Evolutionary conservation across 2,329 filamentous ascomycete genomes (phyloP), one percentile per base, ranked within the genome.

Genomic region (Nothopassalora personata): DNA sequence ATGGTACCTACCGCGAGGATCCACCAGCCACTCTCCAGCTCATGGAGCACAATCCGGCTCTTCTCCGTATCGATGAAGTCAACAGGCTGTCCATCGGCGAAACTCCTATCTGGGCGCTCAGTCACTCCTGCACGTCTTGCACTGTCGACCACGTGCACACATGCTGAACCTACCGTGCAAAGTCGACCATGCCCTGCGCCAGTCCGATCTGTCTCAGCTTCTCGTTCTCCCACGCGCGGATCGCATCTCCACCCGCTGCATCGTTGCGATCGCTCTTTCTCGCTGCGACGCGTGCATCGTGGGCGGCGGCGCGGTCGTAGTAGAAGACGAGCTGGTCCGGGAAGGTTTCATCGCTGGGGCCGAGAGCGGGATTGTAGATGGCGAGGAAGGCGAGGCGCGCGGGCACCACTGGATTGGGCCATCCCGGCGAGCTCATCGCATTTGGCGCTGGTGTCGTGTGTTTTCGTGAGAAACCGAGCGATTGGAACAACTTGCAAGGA

Each of bases 1-100:
- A 56, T 19, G 28, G 60, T 31, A 77, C 89, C 71, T 79, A 95
- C 91, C 62, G 91, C 92, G 60, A 97, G 78, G 62, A 97, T 86
- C 95, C 95, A 99, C 94, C 94, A 99, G 31, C 89, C 89, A 15
- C 83, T 79, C 73, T 99, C 93, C 64, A 99, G 76, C 77, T 99
- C 91, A 68, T 91, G 86, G 48, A 97, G 77, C 34, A 97, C 81
- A 34, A 97, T 87, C 33, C 92, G 84, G 53, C 88, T 86, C 77
- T 90, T 94, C 68, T 96, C 90, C 1, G 94, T 97, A 71, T 99
- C 94, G 60, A 99, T 87, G 9, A 86, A 86, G 68, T 96, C 90
- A 43, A 97, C 84, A 1, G 89, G 74, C 65, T 86, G 81, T 60
- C 87, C 90, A 61, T 85, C 82, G 1, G 92, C 89, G 75, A 99